Conservation (phyloP, 2,329 filamentous ascomycete genomes). For the Fusarium drepaniforme region DNA sequence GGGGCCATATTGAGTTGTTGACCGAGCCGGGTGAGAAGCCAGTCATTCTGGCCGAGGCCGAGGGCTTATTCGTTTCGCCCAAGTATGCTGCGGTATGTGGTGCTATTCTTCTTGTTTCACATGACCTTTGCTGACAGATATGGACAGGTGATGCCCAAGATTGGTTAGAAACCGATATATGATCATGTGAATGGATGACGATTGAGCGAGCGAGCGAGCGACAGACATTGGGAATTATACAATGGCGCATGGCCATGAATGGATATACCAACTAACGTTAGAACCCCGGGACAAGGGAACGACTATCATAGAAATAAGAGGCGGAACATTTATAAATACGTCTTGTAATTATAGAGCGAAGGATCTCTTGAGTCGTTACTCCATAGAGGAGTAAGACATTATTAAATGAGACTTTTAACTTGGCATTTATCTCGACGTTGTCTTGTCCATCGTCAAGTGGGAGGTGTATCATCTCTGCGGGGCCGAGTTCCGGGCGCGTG, state of each 20-base stretch:
- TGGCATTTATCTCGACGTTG: neutral
- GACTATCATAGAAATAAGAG: conserved; percentile 4
- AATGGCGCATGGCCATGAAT: conserved; percentile 12
- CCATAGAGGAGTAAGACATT: neutral
- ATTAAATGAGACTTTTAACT: neutral
- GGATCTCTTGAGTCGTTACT: neutral
- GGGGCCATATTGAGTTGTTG: conserved; percentile 86
- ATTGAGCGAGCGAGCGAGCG: conserved; percentile 30
- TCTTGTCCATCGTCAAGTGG: neutral
- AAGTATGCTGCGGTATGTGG: conserved; percentile 79
- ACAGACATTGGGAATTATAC: conserved; percentile 8
- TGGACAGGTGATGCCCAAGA: conserved; percentile 50
- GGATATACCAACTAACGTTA: conserved; percentile 9
- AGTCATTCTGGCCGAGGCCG: conserved; percentile 81
- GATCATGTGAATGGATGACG: conserved; percentile 12
- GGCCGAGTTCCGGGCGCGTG: conserved; percentile 43
- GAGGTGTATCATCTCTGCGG: neutral
- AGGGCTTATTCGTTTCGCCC: conserved; percentile 89
- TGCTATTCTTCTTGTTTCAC: neutral
- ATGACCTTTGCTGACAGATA: conserved; percentile 3
- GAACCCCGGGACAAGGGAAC: neutral
- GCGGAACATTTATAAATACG: neutral
- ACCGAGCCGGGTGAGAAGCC: conserved; percentile 71
- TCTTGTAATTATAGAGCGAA: conserved; percentile 28
- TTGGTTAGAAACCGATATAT: conserved; percentile 34